A percentile compares a stretch with the other conserved stretches of the same genome.
phyloP scores from a whole-genome alignment of 768 basidiomycete species.

The Termitomyces sp. region DNA sequence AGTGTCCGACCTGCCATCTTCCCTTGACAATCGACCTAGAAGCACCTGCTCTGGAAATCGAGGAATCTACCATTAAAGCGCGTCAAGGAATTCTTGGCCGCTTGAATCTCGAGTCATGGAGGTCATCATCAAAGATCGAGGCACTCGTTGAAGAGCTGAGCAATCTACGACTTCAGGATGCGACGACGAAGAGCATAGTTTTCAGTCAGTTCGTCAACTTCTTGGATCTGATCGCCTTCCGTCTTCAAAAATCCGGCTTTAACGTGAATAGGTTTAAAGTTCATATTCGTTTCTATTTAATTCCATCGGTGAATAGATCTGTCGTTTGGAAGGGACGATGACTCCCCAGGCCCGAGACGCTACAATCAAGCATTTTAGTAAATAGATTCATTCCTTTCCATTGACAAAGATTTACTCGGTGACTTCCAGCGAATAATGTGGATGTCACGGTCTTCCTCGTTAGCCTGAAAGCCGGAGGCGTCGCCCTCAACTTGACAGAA shows the following conservation, averaged over 20 bases:
- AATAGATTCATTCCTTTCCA: constrained; percentile 17
- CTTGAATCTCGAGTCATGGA: constrained; percentile 83
- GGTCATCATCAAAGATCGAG: constrained; percentile 96
- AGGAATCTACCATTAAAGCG: constrained; percentile 42
- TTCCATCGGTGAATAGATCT: constrained; percentile 47
- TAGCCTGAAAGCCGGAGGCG: constrained; percentile 93
- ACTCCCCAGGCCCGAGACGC: constrained; percentile 93
- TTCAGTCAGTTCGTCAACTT: constrained; percentile 96
- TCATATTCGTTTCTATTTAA: neutral
- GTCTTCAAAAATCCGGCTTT: constrained; percentile 90
- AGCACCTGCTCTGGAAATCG: constrained; percentile 83
- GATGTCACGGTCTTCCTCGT: constrained; percentile 98
- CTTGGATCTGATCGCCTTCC: constrained; percentile 87
- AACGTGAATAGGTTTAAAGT: constrained; percentile 42
- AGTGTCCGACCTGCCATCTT: constrained; percentile 92
- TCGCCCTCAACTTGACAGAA: constrained; percentile 84
- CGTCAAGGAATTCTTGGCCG: constrained; percentile 94
- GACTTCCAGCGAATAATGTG: constrained; percentile 74
- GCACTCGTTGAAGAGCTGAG: constrained; percentile 91
- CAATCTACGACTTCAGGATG: constrained; percentile 76
- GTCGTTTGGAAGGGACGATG: constrained; percentile 95
- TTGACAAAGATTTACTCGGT: neutral
- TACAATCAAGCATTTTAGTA: constrained; percentile 92
- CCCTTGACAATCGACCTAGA: constrained; percentile 94
- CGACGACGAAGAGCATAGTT: constrained; percentile 93